Base-by-base conservation (phyloP, 495 filamentous ascomycete genomes). In the Cladorrhinum samala region DNA sequence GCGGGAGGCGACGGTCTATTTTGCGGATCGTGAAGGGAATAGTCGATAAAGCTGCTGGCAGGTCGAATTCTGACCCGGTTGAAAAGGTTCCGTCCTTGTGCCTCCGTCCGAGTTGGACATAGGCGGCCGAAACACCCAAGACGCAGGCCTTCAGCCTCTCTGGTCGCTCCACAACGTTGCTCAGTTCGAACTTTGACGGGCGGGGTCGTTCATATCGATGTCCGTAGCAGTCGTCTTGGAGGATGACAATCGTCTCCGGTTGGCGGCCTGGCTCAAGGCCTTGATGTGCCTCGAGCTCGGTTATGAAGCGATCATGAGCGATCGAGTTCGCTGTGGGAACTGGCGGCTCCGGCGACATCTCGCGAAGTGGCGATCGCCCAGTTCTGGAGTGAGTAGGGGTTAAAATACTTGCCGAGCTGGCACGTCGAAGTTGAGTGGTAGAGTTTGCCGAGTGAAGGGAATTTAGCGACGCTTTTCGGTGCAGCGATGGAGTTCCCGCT, bases 181-280 rank as follows among this genome's bases (percentile, higher is more conserved):
- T 81, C 0, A 97, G 75, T 3, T 74, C 75, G 2, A 72, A 74
- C 48, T 81, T 83, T 2, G 79, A 81, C 0, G 86, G 82, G 36
- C 85, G 82, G n/a, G 89, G 89, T 19, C 93, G 79, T 11, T 89
- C 87, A 62, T 80, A 97, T 1, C 88, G 83, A 67, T 98, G 93
- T 9, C 89, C 90, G 59, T 96, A 98, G 71, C 92, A 95, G 46
- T 85, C 83, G 67, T 98, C 94, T 53, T 97, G 88, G 3, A 97
- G 63, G 25, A 98, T 78, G 9, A 95, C 90, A 2, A 92, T 67
- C 0, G 88, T 89, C 59, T 88, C 83, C 19, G 86, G 70, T 38
- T 61, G 64, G 16, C 67, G 54, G 9, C 68, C 60, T 9, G 76
- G 61, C 38, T 78, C 73, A 7, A 68, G 66, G 20, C 72, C 68